Evolutionary conservation across 2,329 filamentous ascomycete species (phyloP).

Genomic region (Didymella segeticola): DNA sequence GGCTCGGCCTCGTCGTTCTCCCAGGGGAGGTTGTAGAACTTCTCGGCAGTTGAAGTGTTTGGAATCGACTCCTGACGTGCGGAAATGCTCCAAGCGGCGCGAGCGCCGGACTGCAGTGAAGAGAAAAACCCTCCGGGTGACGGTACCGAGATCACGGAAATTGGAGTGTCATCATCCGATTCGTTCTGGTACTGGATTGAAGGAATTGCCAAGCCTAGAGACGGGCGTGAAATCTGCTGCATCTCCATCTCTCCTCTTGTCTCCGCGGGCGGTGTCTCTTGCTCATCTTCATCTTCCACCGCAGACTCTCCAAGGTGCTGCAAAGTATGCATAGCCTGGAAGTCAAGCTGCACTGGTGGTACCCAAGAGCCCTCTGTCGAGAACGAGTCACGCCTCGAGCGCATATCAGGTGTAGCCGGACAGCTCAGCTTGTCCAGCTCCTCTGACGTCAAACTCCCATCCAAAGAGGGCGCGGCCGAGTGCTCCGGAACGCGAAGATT

Average conservation of each 20-base stretch:
- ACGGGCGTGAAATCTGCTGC: constrained; percentile 62
- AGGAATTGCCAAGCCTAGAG: constrained; percentile 48
- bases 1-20: constrained; percentile 38
- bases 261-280: constrained; percentile 47
- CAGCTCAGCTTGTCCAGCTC: constrained; percentile 84
- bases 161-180: constrained; percentile 61
- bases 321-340: constrained; percentile 80
- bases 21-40: constrained; percentile 90
- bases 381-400: constrained; percentile 50
- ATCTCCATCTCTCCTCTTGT: constrained; percentile 71
- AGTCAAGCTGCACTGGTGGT: constrained; percentile 67
- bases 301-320: constrained; percentile 66
- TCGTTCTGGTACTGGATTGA: constrained; percentile 37
- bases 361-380: constrained; percentile 69
- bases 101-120: constrained; percentile 75
- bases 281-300: constrained; percentile 27
- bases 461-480: constrained; percentile 85
- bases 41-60: constrained; percentile 88
- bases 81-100: constrained; percentile 79
- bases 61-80: constrained; percentile 60
- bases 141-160: constrained; percentile 85
- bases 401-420: constrained; percentile 76
- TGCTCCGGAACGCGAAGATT: constrained; percentile 71
- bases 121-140: constrained; percentile 94
- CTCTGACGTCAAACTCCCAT: constrained; percentile 87